Base-by-base conservation (phyloP, 108 stramenopile genomes). In the Pelagomonas calceolata region DNA sequence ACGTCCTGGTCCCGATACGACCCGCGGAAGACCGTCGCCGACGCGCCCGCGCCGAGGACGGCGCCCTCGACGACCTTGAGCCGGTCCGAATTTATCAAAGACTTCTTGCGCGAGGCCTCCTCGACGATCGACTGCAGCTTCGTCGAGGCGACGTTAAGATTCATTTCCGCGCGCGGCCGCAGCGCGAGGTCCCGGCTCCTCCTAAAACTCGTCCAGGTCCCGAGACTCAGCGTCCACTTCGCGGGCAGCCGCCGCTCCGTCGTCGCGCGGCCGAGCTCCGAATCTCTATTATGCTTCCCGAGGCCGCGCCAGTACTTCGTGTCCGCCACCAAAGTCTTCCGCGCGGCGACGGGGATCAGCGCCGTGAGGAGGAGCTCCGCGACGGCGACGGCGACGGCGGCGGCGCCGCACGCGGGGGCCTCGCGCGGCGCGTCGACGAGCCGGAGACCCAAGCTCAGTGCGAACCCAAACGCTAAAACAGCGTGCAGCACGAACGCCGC, bases 281-380 rank as follows among this genome's bases (percentile, higher is more conserved):
- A n/a, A n/a, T n/a, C n/a, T n/a, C 64, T 51, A 33, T 78, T 78
- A 67, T 73, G 67, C 35, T 64, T 26, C 21, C 78, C 78, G 18
- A 78, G 64, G 51, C 78, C 78, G 21, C 78, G 30, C 78, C 78
- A 78, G 68, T 64, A 78, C 68, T 78, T 78, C 36, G 78, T 78
- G 67, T 78, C 78, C 26, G 78, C 78, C 17, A 78, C 16, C 4
- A 78, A 60, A 9, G 73, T 73, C 32, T 68, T 70, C 31, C 70
- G 63, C 21, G 68, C n/a, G 31, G 73, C 69, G 30, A 72, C 37
- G 34, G 78, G 78, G 72, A 74, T n/a, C n/a, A n/a, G n/a, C n/a
- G n/a, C n/a, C n/a, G n/a, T n/a, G n/a, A n/a, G n/a, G n/a, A n/a
- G n/a, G n/a, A n/a, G n/a, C n/a, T n/a, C n/a, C n/a, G n/a, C n/a